phyloP scores from a whole-genome alignment of 1,139 yeast genomes.

The Pichia norvegensis region DNA sequence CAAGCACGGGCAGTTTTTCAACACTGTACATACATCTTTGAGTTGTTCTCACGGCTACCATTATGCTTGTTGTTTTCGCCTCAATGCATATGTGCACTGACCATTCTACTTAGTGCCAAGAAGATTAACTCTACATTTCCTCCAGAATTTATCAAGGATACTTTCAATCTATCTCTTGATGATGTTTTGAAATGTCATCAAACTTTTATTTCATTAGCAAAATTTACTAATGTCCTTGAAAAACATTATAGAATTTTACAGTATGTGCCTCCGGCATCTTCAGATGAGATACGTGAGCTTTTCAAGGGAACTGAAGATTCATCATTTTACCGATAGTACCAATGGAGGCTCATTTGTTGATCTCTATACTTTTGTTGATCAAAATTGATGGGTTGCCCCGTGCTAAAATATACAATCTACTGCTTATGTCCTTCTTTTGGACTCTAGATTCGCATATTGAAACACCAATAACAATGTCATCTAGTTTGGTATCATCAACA shows the following conservation, averaged over 20 bases:
- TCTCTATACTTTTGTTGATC: not conserved
- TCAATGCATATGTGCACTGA: conserved; percentile 21
- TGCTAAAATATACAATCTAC: not conserved
- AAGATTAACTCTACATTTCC: conserved; percentile 18
- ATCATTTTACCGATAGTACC: not conserved
- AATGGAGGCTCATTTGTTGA: not conserved
- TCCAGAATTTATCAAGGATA: conserved; percentile 9
- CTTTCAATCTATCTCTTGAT: conserved; percentile 13
- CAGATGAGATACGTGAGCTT: conserved; percentile 13
- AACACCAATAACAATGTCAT: conserved; percentile 1
- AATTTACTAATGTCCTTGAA: conserved; percentile 15
- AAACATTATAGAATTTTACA: conserved; percentile 19
- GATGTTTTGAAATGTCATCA: conserved; percentile 22
- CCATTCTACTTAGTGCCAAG: conserved; percentile 19
- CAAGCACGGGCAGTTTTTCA: conserved; percentile 18
- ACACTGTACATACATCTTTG: conserved; percentile 23
- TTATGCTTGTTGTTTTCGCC: conserved; percentile 20
- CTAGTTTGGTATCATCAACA: not conserved
- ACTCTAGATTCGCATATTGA: no score
- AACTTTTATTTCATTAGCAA: conserved; percentile 16
- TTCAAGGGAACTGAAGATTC: conserved; percentile 5
- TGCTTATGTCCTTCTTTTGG: not conserved
- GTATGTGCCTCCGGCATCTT: conserved; percentile 16
- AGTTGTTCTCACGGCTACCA: conserved; percentile 24
- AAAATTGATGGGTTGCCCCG: not conserved